Percentiles rank a stretch among this genome's conserved stretches.
These are phyloP conservation scores for Physaria fendleri DNA, from an alignment of 345 rosid species.

Conservation along the genomic window DNA sequence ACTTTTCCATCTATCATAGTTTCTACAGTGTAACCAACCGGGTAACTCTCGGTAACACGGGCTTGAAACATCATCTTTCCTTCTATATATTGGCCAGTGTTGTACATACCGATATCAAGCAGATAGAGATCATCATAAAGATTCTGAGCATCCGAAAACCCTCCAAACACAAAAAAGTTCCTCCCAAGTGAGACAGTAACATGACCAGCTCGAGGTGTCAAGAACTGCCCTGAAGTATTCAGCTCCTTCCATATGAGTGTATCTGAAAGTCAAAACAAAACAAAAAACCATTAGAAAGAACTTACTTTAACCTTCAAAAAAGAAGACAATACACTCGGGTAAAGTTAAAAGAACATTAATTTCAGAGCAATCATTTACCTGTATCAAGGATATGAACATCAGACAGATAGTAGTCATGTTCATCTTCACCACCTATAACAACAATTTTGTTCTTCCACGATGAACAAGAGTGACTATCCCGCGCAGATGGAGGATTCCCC, in stretches of 20 bases:
- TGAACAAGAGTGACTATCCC: constrained; percentile 97
- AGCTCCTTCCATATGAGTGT: constrained; percentile 88
- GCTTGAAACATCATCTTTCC: constrained; percentile 86
- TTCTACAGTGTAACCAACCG: constrained; percentile 74
- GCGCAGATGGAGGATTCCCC: constrained; percentile 82
- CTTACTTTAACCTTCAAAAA: not conserved
- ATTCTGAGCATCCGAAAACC: constrained; percentile 91
- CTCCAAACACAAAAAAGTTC: constrained; percentile 87
- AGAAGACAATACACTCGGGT: constrained; percentile 11
- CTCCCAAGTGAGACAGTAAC: constrained; percentile 81
- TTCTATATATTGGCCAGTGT: constrained; percentile 33
- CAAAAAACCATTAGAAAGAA: not conserved
- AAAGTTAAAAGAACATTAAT: not conserved
- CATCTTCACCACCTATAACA: constrained; percentile 97
- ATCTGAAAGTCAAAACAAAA: constrained; percentile 38
- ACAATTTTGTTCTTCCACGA: constrained; percentile 85
- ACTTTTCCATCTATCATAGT: constrained; percentile 81
- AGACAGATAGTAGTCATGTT: constrained; percentile 79
- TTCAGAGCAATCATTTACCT: constrained; percentile 37
- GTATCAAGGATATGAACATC: constrained; percentile 95
- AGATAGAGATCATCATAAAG: constrained; percentile 76
- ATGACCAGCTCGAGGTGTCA: constrained; percentile 98
- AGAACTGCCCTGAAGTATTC: constrained; percentile 59
- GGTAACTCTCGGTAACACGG: constrained; percentile 61
- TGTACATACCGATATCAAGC: constrained; percentile 86